These are phyloP conservation scores for Penicillium sp. DNA, from an alignment of 2,329 filamentous ascomycete genomes.

Conservation along the genomic window DNA sequence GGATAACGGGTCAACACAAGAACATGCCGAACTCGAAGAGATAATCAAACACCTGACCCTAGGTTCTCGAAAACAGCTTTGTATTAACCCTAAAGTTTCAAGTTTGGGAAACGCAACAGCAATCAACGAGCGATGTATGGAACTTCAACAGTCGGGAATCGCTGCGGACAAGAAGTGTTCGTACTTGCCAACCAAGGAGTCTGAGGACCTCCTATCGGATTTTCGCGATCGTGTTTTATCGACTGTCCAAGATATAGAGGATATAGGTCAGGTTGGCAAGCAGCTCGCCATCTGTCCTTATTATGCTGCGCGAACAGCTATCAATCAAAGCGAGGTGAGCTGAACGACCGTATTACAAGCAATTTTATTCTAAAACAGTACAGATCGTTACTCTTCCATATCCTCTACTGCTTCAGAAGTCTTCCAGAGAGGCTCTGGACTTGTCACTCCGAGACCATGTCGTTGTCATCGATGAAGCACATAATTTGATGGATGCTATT, in stretches of 20 bases:
- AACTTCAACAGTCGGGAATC: conserved; percentile 71
- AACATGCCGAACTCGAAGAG: conserved; percentile 45
- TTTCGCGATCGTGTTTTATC: conserved; percentile 85
- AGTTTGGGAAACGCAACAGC: conserved; percentile 66
- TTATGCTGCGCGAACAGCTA: conserved; percentile 83
- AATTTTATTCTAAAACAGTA: background rate
- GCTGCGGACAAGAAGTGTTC: conserved; percentile 66
- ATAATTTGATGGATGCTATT: conserved; percentile 96
- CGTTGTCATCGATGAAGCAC: conserved; percentile 94
- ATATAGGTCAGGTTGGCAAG: conserved; percentile 73
- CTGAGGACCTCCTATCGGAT: conserved; percentile 65
- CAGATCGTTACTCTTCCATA: conserved; percentile 88
- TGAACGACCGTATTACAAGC: background rate
- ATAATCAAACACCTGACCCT: conserved; percentile 75
- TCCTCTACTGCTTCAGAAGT: conserved; percentile 80
- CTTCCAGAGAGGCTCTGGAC: conserved; percentile 79
- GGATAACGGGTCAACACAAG: conserved; percentile 25
- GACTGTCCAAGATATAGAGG: conserved; percentile 87
- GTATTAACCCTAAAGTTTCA: conserved; percentile 81
- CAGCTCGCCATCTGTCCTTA: conserved; percentile 84
- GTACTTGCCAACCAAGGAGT: conserved; percentile 75
- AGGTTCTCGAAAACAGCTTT: conserved; percentile 80
- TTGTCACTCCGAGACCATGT: conserved; percentile 83
- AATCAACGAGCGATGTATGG: conserved; percentile 90
- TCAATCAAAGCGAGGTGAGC: conserved; percentile 69